phyloP scores from a whole-genome alignment of 495 filamentous ascomycete species.

The Choiromyces venosus region DNA sequence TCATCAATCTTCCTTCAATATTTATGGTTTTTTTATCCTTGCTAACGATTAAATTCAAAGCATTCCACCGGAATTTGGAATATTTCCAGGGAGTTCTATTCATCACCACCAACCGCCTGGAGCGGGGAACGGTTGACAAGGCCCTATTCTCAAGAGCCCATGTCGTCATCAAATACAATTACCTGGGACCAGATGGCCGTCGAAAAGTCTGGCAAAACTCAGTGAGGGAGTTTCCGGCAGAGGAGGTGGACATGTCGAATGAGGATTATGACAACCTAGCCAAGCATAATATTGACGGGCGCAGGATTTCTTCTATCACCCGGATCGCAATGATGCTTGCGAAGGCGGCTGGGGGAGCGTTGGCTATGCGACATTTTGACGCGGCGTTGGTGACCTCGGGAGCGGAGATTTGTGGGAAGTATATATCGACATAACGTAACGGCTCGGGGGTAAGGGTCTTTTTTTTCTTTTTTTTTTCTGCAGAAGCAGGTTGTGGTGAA shows the following conservation, averaged over 20 bases:
- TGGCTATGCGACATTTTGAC: not conserved
- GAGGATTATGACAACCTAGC: not conserved
- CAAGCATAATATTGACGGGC: not conserved
- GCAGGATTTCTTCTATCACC: not conserved
- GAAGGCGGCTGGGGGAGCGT: not conserved
- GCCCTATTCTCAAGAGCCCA: slow-evolving; percentile 53
- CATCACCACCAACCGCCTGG: slow-evolving; percentile 52
- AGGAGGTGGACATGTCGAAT: slow-evolving; percentile 2
- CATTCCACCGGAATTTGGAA: slow-evolving; percentile 51
- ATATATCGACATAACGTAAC: not conserved
- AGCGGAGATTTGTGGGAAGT: not conserved
- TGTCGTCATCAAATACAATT: slow-evolving; percentile 44
- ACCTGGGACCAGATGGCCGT: not conserved
- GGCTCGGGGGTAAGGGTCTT: not conserved
- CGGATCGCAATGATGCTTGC: not conserved
- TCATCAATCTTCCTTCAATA: not conserved
- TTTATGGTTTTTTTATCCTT: not conserved
- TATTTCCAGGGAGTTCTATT: slow-evolving; percentile 53
- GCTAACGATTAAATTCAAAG: slow-evolving; percentile 20
- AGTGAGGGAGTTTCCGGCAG: not conserved
- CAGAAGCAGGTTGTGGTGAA: not conserved
- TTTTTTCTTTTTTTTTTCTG: not conserved
- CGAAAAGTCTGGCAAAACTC: slow-evolving; percentile 13
- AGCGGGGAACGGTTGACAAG: slow-evolving; percentile 45
- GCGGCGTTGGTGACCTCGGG: not conserved